These are phyloP conservation scores for Cyclospora cayetanensis DNA, from an alignment of 169 alveolate species.

Conservation along the genomic window DNA sequence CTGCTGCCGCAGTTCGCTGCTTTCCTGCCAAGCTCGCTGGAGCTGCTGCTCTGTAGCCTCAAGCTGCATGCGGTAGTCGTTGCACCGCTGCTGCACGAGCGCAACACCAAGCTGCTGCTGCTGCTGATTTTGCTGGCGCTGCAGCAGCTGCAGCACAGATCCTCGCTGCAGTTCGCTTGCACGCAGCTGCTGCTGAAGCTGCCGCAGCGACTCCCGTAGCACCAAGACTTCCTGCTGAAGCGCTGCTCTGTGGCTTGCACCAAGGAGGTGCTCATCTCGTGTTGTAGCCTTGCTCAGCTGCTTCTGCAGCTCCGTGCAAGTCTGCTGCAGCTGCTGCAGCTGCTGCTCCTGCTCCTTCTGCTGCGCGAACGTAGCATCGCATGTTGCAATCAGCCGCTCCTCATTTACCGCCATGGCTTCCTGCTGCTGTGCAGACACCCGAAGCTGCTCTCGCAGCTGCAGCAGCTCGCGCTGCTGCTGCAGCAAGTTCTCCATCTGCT, in stretches of 20 bases:
- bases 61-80: conserved; percentile 43
- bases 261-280: conserved; percentile 5
- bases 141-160: neutral
- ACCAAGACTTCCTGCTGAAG: conserved; percentile 35
- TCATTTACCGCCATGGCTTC: conserved; percentile 13
- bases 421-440: conserved; percentile 31
- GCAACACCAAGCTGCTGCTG: neutral
- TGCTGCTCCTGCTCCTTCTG: conserved; percentile 63
- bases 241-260: neutral
- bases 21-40: conserved; percentile 78
- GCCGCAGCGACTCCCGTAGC: conserved; percentile 59
- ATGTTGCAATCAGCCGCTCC: conserved; percentile 41
- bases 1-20: conserved; percentile 78
- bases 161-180: conserved; percentile 40
- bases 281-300: neutral
- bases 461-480: conserved; percentile 63
- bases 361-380: conserved; percentile 31
- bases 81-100: conserved; percentile 55
- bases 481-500: conserved; percentile 56
- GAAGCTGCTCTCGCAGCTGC: conserved; percentile 53
- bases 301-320: conserved; percentile 44
- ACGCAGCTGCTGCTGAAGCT: conserved; percentile 65
- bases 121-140: conserved; percentile 78
- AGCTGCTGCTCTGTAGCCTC: conserved; percentile 61
- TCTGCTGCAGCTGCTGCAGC: conserved; percentile 60